A percentile compares a stretch with the other conserved stretches of the same genome.
Conservation (phyloP, 257 asterid species). For the Petunia axillaris region DNA sequence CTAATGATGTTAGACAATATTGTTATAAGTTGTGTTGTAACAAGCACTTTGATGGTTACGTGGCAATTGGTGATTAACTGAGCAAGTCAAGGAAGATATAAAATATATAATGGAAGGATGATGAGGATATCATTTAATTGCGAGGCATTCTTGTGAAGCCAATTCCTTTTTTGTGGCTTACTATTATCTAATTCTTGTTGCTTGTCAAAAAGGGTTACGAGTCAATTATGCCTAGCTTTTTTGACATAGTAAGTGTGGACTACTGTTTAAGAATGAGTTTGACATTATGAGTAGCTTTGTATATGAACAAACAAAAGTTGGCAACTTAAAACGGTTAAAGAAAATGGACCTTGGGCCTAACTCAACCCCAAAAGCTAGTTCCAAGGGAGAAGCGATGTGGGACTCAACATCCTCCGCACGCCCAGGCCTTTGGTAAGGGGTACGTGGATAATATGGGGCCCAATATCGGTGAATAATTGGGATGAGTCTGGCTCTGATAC, state of each 20-base stretch:
- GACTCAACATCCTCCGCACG: no score
- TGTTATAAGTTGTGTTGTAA: neutral
- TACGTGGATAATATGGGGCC: no score
- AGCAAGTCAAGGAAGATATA: neutral
- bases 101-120: neutral
- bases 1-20: neutral
- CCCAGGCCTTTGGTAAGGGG: no score
- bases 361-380: no score
- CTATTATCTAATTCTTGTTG: neutral
- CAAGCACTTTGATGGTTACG: neutral
- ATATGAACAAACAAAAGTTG: no score
- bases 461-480: no score
- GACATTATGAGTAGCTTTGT: neutral
- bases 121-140: constrained; percentile 1
- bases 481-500: no score
- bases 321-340: no score
- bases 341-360: no score
- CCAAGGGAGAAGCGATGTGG: no score
- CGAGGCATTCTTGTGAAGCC: neutral
- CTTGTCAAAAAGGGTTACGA: neutral
- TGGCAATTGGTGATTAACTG: neutral
- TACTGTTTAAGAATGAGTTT: neutral
- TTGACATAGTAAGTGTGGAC: neutral
- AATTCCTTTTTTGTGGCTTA: neutral
- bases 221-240: neutral